A percentile compares a stretch with the other conserved stretches of the same genome.
Evolutionary conservation across 441 rosid species (phyloP).

Genomic region (Flueggea neowawraea): DNA sequence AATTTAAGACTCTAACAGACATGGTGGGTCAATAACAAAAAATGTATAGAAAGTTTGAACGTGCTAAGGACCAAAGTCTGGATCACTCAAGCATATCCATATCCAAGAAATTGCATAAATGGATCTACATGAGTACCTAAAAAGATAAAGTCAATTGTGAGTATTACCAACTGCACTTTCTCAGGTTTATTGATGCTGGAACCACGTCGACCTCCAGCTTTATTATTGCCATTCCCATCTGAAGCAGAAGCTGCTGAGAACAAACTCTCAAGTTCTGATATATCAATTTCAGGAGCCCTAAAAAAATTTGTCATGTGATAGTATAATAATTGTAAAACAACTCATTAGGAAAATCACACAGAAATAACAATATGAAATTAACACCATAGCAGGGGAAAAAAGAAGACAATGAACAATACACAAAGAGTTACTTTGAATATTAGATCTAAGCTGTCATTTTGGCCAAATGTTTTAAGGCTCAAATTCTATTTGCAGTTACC

Average conservation of each 20-base stretch:
- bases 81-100: no score
- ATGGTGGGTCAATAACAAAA: no score
- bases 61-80: no score
- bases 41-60: no score
- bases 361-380: neutral
- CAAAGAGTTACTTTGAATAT: no score
- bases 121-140: no score
- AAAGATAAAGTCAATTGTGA: neutral
- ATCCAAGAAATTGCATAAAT: no score
- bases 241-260: slow-evolving; percentile 79
- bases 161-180: slow-evolving; percentile 91
- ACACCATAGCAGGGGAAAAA: neutral
- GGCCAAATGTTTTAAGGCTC: neutral
- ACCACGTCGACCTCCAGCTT: slow-evolving; percentile 75
- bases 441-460: no score
- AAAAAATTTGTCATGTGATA: slow-evolving; percentile 23
- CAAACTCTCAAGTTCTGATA: slow-evolving; percentile 92
- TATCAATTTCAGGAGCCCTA: slow-evolving; percentile 99
- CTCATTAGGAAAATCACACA: slow-evolving; percentile 1
- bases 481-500: slow-evolving; percentile 40
- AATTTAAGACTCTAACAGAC: no score
- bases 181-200: slow-evolving; percentile 84
- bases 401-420: neutral
- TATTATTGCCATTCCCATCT: slow-evolving; percentile 54
- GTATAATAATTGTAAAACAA: neutral